Evolutionary conservation across 176 grass and related monocot species (phyloP).

Genomic region (Microstegium vimineum): DNA sequence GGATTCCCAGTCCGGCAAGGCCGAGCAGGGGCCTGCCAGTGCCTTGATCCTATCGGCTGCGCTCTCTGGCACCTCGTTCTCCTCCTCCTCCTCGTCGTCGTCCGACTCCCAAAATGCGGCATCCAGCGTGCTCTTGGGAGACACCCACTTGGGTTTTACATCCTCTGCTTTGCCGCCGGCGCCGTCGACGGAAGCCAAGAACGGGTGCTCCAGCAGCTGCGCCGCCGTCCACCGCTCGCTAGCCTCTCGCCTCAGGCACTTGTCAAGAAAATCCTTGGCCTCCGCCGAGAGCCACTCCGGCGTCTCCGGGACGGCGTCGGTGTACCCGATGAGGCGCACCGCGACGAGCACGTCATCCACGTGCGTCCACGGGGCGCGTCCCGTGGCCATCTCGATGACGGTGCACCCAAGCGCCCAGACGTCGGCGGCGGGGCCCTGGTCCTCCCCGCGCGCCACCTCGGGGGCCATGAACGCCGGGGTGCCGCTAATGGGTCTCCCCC

Average conservation of each 20-base stretch:
- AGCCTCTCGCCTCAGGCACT: slow-evolving; percentile 54
- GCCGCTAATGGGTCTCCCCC: slow-evolving; percentile 37
- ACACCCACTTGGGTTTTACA: slow-evolving; percentile 56
- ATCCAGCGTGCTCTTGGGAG: slow-evolving; percentile 79
- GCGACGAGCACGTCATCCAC: slow-evolving; percentile 36
- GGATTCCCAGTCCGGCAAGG: slow-evolving; percentile 41
- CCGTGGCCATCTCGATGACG: slow-evolving; percentile 76
- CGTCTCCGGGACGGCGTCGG: slow-evolving; percentile 41
- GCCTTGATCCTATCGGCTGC: slow-evolving; percentile 35
- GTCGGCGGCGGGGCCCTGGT: slow-evolving; percentile 61
- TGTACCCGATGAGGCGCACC: slow-evolving; percentile 70
- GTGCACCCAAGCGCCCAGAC: slow-evolving; percentile 82
- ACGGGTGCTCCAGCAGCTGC: slow-evolving; percentile 65
- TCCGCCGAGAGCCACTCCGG: slow-evolving; percentile 56
- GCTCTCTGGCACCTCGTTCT: neutral
- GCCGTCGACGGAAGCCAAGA: slow-evolving; percentile 36
- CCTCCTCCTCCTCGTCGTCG: slow-evolving; percentile 35
- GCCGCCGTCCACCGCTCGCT: slow-evolving; percentile 53
- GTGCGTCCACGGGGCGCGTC: slow-evolving; percentile 48
- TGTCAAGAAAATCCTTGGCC: slow-evolving; percentile 65
- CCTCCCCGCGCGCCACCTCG: slow-evolving; percentile 79
- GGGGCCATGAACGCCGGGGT: slow-evolving; percentile 95
- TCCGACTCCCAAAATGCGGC: slow-evolving; percentile 56
- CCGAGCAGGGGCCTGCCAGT: neutral
- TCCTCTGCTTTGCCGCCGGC: slow-evolving; percentile 45